Conservation (phyloP, 2,329 filamentous ascomycete species). For the Epichloe sibirici region DNA sequence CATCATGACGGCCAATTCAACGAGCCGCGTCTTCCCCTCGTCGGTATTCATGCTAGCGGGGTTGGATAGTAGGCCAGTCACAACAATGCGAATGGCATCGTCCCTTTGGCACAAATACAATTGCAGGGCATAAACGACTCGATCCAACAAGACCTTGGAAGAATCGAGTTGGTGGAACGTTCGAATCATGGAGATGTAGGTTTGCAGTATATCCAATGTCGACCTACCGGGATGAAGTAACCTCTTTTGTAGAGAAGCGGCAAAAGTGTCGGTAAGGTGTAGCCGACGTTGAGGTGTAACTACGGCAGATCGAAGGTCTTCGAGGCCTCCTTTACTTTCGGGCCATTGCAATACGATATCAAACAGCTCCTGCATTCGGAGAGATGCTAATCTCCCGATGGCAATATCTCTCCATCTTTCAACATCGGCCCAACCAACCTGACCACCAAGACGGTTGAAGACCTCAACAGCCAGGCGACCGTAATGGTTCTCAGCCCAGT, state of each 20-base stretch:
- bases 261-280: constrained; percentile 58
- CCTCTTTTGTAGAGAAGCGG: constrained; percentile 49
- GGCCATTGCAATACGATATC: constrained; percentile 72
- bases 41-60: constrained; percentile 38
- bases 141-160: constrained; percentile 64
- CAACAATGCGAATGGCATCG: constrained; percentile 67
- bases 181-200: constrained; percentile 69
- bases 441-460: constrained; percentile 33
- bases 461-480: constrained; percentile 52
- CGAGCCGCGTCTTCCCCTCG: constrained; percentile 39
- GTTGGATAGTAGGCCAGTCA: constrained; percentile 58
- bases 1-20: constrained; percentile 56
- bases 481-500: constrained; percentile 59
- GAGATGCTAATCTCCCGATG: constrained; percentile 52
- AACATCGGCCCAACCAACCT: constrained; percentile 42
- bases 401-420: constrained; percentile 62
- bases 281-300: constrained; percentile 56
- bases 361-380: constrained; percentile 61
- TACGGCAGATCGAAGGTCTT: constrained; percentile 61
- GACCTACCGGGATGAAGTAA: constrained; percentile 66
- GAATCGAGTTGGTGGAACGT: constrained; percentile 65
- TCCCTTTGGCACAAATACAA: constrained; percentile 66
- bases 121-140: constrained; percentile 61
- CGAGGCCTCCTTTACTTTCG: constrained; percentile 54
- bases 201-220: constrained; percentile 61